Evolutionary conservation across 225 moss, liverwort and hornwort genomes (phyloP).

Genomic region (Sphagnum contortum): DNA sequence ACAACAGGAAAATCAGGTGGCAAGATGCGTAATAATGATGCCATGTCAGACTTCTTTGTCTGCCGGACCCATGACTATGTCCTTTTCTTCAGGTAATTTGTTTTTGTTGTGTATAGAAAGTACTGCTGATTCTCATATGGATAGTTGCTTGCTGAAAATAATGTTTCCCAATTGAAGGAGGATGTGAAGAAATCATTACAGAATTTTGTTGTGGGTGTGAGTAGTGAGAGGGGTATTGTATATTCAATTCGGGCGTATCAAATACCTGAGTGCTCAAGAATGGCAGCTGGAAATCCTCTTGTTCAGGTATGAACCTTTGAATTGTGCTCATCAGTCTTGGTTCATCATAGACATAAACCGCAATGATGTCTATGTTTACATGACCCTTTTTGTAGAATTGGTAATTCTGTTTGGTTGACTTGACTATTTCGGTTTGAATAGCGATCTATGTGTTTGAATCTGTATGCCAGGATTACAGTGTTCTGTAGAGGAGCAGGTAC

Average conservation of each 20-base stretch:
- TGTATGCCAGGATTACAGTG: no score
- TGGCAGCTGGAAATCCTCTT: slow-evolving; percentile 85
- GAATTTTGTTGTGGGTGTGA: slow-evolving; percentile 1
- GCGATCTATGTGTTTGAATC: no score
- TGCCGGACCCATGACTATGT: slow-evolving; percentile 93
- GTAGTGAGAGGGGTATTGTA: slow-evolving; percentile 88
- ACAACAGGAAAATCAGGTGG: slow-evolving; percentile 92
- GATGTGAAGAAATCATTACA: no score
- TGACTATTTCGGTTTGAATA: no score
- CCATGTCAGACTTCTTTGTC: slow-evolving; percentile 86
- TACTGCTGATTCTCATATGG: neutral
- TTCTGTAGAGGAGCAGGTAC: no score
- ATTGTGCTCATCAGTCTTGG: neutral
- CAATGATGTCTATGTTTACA: no score
- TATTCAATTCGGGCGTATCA: slow-evolving; percentile 97
- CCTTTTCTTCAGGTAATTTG: slow-evolving; percentile 73
- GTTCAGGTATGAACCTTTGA: slow-evolving; percentile 49
- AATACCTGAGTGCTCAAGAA: slow-evolving; percentile 96
- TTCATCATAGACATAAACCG: neutral
- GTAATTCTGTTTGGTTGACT: no score
- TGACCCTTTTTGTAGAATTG: no score
- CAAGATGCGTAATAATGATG: slow-evolving; percentile 84
- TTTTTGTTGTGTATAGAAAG: neutral
- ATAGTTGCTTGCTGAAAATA: neutral
- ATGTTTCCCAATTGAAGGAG: no score